phyloP scores from a whole-genome alignment of 768 basidiomycete species.

The Botryobasidium botryosum region DNA sequence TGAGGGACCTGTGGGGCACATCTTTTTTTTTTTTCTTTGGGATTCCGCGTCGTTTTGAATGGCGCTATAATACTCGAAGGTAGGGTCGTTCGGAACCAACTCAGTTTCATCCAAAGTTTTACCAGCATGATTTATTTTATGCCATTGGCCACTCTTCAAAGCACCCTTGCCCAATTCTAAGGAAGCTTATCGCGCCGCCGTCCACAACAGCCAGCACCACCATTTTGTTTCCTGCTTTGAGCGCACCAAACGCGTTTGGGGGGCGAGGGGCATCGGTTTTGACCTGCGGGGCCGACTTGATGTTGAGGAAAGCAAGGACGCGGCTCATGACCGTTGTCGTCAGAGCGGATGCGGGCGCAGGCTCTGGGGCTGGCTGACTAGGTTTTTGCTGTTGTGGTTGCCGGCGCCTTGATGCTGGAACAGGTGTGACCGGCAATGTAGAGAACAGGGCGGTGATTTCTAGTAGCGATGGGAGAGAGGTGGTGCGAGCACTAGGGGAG shows the following conservation, averaged over 20 bases:
- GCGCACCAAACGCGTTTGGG: slow-evolving; percentile 53
- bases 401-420: slow-evolving; percentile 38
- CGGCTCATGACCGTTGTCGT: neutral
- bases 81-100: no score
- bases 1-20: no score
- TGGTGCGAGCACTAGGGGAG: slow-evolving; percentile 52
- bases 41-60: no score
- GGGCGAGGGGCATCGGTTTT: slow-evolving; percentile 11
- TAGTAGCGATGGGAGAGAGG: slow-evolving; percentile 61
- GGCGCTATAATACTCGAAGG: no score
- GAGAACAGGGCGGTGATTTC: slow-evolving; percentile 64
- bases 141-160: slow-evolving; percentile 76
- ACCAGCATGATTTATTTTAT: neutral
- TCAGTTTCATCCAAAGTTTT: neutral
- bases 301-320: slow-evolving; percentile 7
- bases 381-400: slow-evolving; percentile 19
- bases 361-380: slow-evolving; percentile 4
- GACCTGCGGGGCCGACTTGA: no score
- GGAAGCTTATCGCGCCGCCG: slow-evolving; percentile 73
- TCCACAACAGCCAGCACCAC: slow-evolving; percentile 81
- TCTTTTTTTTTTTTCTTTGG: no score
- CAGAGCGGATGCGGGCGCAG: slow-evolving; percentile 4
- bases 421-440: slow-evolving; percentile 41
- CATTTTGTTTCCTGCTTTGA: slow-evolving; percentile 72
- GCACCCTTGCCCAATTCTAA: slow-evolving; percentile 67